phyloP scores from a whole-genome alignment of 2,329 filamentous ascomycete genomes.

The Huntiella decipiens region DNA sequence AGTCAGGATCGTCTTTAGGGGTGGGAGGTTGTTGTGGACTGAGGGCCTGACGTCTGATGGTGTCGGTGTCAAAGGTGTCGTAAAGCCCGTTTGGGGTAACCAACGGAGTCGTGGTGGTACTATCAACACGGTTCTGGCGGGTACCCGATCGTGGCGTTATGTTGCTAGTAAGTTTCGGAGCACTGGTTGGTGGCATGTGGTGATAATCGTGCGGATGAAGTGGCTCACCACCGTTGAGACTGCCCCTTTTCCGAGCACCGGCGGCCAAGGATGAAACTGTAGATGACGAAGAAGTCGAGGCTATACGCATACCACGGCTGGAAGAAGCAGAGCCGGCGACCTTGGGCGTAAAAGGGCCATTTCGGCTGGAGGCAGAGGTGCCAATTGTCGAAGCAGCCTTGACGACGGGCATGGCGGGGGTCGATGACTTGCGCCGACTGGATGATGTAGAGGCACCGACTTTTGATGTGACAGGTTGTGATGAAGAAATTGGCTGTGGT shows the following conservation, averaged over 20 bases:
- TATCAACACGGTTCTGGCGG: slow-evolving; percentile 53
- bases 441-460: slow-evolving; percentile 43
- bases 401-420: slow-evolving; percentile 7
- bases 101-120: slow-evolving; percentile 44
- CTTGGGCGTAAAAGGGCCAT: slow-evolving; percentile 35
- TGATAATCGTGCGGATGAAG: slow-evolving; percentile 27
- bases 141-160: slow-evolving; percentile 63
- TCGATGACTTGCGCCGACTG: neutral
- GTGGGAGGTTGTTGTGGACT: slow-evolving; percentile 19
- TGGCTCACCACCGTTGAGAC: neutral
- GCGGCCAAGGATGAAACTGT: neutral
- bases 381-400: slow-evolving; percentile 6
- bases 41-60: slow-evolving; percentile 20
- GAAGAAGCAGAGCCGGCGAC: slow-evolving; percentile 16
- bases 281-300: neutral
- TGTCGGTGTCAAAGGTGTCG: slow-evolving; percentile 10
- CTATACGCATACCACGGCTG: neutral
- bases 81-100: slow-evolving; percentile 34
- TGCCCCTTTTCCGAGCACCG: slow-evolving; percentile 4
- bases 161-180: slow-evolving; percentile 35
- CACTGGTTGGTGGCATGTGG: neutral
- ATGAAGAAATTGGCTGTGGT: neutral
- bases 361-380: slow-evolving; percentile 3
- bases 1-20: slow-evolving; percentile 20
- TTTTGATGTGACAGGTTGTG: slow-evolving; percentile 20